Evolutionary conservation across 2,329 filamentous ascomycete genomes (phyloP).

Genomic region (Bimuria novae-zelandiae): DNA sequence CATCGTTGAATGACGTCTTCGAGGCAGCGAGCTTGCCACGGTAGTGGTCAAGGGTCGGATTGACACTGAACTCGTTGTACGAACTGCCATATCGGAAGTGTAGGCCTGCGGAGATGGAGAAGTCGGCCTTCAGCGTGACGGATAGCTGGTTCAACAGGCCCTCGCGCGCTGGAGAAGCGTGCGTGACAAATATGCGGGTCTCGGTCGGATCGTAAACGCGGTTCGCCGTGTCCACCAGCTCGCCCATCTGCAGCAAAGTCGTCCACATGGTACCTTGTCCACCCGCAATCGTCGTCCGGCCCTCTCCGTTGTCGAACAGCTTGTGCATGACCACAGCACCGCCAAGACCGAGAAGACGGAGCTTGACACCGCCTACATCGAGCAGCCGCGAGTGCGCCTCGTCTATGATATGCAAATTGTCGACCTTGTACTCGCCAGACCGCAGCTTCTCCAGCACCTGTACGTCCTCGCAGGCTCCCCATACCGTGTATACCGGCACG

Average conservation of each 20-base stretch:
- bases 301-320: constrained; percentile 97
- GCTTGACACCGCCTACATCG: constrained; percentile 93
- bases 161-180: constrained; percentile 94
- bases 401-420: constrained; percentile 97
- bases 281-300: constrained; percentile 95
- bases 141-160: constrained; percentile 97
- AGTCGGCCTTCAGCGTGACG: constrained; percentile 95
- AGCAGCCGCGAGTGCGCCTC: constrained; percentile 95
- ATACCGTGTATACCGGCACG: constrained; percentile 96
- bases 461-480: constrained; percentile 98
- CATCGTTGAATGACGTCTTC: constrained; percentile 97
- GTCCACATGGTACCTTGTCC: constrained; percentile 99
- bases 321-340: constrained; percentile 99
- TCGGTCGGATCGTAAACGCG: constrained; percentile 98
- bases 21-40: constrained; percentile 97
- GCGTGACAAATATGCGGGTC: constrained; percentile 94
- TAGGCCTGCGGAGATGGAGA: constrained; percentile 94
- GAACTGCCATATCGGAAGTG: constrained; percentile 99
- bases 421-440: constrained; percentile 96
- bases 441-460: constrained; percentile 96
- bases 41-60: constrained; percentile 96
- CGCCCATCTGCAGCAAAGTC: constrained; percentile 95
- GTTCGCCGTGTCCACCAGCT: constrained; percentile 96
- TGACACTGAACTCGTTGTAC: constrained; percentile 99
- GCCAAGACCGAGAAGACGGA: constrained; percentile 88